Evolutionary conservation across 768 basidiomycete genomes (phyloP).

Genomic region (Naganishia antarctica): DNA sequence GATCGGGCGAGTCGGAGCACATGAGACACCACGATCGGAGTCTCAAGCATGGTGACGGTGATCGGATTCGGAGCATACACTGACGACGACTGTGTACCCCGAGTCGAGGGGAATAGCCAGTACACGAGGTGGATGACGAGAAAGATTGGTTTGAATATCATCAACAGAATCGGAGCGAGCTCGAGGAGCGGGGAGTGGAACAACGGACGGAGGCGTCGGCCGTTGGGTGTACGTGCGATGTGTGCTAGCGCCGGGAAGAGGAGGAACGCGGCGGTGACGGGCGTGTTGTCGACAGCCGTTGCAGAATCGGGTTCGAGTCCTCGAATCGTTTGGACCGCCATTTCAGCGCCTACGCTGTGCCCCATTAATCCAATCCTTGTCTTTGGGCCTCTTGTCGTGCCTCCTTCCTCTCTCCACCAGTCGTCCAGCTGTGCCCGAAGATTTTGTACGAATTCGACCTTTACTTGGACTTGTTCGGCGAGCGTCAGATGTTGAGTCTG

Average conservation of each 20-base stretch:
- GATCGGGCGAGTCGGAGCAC: slow-evolving; percentile 62
- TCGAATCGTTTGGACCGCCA: slow-evolving; percentile 57
- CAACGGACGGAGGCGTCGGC: slow-evolving; percentile 57
- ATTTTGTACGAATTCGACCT: slow-evolving; percentile 57
- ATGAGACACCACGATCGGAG: slow-evolving; percentile 56
- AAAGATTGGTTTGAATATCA: slow-evolving; percentile 52
- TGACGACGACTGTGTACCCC: not conserved
- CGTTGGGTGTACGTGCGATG: slow-evolving; percentile 65
- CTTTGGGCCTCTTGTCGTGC: not conserved
- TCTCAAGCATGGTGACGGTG: slow-evolving; percentile 54
- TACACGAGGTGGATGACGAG: slow-evolving; percentile 56
- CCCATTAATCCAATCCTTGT: slow-evolving; percentile 40
- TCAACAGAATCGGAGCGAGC: slow-evolving; percentile 51
- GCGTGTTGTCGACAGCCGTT: slow-evolving; percentile 39
- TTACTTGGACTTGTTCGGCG: slow-evolving; percentile 56
- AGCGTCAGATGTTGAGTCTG: slow-evolving; percentile 49
- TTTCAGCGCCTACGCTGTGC: slow-evolving; percentile 72
- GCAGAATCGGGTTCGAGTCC: slow-evolving; percentile 7
- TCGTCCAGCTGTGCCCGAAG: slow-evolving; percentile 30
- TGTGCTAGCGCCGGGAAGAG: slow-evolving; percentile 68
- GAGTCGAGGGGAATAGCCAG: slow-evolving; percentile 48
- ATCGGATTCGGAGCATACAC: slow-evolving; percentile 30
- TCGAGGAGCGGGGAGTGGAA: slow-evolving; percentile 51
- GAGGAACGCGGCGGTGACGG: slow-evolving; percentile 55
- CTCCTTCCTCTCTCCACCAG: slow-evolving; percentile 30